These are phyloP conservation scores for Lignosus rhinocerotis DNA, from an alignment of 1,284 basidiomycete species.

Conservation along the genomic window DNA sequence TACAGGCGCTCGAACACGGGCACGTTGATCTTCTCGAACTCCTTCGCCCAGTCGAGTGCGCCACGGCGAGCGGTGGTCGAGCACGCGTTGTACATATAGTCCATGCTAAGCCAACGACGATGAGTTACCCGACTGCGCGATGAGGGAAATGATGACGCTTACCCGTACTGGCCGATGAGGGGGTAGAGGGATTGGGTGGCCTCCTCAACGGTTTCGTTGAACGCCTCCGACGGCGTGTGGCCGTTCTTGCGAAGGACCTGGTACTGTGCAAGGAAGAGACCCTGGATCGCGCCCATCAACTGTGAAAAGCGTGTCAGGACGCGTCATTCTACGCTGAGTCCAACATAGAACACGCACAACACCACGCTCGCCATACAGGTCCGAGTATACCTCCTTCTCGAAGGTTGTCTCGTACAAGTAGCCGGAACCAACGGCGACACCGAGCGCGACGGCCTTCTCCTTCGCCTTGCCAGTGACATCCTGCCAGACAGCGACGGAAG, in stretches of 20 bases:
- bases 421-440: constrained; percentile 94
- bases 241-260: constrained; percentile 98
- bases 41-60: constrained; percentile 98
- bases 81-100: constrained; percentile 99
- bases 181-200: constrained; percentile 99
- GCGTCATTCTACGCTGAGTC: not conserved
- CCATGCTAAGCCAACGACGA: constrained; percentile 69
- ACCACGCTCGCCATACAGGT: constrained; percentile 99
- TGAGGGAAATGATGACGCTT: constrained; percentile 28
- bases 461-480: constrained; percentile 97
- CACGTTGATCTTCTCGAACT: constrained; percentile 92
- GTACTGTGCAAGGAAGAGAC: constrained; percentile 99
- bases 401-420: constrained; percentile 99
- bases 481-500: constrained; percentile 84
- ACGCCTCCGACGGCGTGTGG: constrained; percentile 96
- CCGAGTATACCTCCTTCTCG: constrained; percentile 99
- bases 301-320: constrained; percentile 34
- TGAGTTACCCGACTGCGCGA: not conserved
- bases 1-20: constrained; percentile 96
- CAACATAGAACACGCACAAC: constrained; percentile 65
- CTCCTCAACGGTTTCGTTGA: constrained; percentile 99
- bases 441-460: constrained; percentile 96
- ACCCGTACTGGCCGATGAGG: constrained; percentile 93
- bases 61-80: constrained; percentile 99
- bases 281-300: constrained; percentile 99